Conservation (phyloP, 1,139 yeast species). For the Taphrina wiesneri region DNA sequence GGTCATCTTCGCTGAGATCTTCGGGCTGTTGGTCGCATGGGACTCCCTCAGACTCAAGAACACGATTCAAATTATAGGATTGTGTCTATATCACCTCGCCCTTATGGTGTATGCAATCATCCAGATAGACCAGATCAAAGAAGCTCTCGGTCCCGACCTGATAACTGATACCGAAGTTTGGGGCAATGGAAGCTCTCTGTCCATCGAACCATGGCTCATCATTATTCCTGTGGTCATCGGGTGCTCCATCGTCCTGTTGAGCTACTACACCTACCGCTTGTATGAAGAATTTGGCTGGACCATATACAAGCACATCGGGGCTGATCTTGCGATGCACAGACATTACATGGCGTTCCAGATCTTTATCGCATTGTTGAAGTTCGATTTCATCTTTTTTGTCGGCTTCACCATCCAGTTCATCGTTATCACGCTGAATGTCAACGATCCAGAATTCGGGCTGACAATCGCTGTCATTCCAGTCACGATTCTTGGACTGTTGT, state of each 20-base stretch:
- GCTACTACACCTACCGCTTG: slow-evolving; percentile 46
- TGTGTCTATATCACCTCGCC: slow-evolving; percentile 53
- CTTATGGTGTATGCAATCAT: slow-evolving; percentile 57
- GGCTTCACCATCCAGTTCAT: slow-evolving; percentile 59
- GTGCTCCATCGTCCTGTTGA: slow-evolving; percentile 48
- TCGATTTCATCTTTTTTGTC: slow-evolving; percentile 45
- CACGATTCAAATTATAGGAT: slow-evolving; percentile 49
- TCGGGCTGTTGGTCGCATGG: slow-evolving; percentile 50
- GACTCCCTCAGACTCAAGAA: slow-evolving; percentile 53
- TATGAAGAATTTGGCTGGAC: slow-evolving; percentile 55
- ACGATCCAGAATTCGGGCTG: slow-evolving; percentile 54
- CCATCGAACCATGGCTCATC: slow-evolving; percentile 49
- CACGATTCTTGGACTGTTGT: slow-evolving; percentile 50
- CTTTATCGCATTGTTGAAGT: slow-evolving; percentile 39
- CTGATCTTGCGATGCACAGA: slow-evolving; percentile 51
- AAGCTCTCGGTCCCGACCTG: slow-evolving; percentile 9
- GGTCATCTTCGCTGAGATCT: slow-evolving; percentile 53
- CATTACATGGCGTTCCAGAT: slow-evolving; percentile 52
- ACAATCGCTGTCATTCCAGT: slow-evolving; percentile 56
- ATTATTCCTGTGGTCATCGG: slow-evolving; percentile 54
- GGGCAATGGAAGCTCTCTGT: slow-evolving; percentile 38
- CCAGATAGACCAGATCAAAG: slow-evolving; percentile 52
- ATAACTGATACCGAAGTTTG: not conserved
- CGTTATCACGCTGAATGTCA: slow-evolving; percentile 53
- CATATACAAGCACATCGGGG: slow-evolving; percentile 56